A percentile compares a stretch with the other conserved stretches of the same genome.
phyloP scores from a whole-genome alignment of 768 basidiomycete species.

The Infundibulicybe gibba region DNA sequence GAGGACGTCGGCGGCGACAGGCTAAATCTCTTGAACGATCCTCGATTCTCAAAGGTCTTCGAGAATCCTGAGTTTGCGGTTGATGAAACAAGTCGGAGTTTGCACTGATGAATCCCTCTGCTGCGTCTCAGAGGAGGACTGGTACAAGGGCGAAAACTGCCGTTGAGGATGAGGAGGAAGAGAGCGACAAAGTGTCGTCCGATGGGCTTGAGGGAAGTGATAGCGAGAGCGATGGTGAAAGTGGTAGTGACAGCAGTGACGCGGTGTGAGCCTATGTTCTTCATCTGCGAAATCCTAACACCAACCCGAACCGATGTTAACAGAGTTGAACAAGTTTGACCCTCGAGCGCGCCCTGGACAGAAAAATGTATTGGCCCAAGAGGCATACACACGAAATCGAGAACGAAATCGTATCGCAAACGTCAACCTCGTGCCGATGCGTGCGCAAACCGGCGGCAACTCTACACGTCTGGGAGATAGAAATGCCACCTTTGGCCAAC shows the following conservation, averaged over 20 bases:
- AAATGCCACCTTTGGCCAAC: constrained; percentile 68
- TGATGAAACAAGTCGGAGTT: constrained; percentile 88
- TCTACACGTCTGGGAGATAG: constrained; percentile 31
- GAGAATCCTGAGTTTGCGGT: constrained; percentile 90
- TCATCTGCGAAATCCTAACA: constrained; percentile 2
- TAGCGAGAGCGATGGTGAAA: constrained; percentile 42
- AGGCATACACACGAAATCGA: constrained; percentile 38
- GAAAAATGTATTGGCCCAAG: constrained; percentile 41
- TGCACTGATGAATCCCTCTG: constrained; percentile 89
- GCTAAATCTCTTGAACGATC: constrained; percentile 69
- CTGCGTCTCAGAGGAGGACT: constrained; percentile 51
- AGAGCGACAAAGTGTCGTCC: constrained; percentile 68
- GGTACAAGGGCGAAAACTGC: constrained; percentile 59
- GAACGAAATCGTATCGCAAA: constrained; percentile 44
- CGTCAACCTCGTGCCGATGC: constrained; percentile 66
- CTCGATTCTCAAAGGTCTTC: constrained; percentile 88
- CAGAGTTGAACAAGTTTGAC: constrained; percentile 50
- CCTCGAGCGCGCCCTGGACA: constrained; percentile 47
- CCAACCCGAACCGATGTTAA: not conserved
- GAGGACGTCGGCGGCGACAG: constrained; percentile 27
- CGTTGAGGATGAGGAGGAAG: constrained; percentile 87
- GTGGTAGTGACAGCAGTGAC: constrained; percentile 48
- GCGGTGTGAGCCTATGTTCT: constrained; percentile 41
- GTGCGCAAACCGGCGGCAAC: constrained; percentile 32
- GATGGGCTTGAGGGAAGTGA: constrained; percentile 45